Conservation (phyloP, 768 basidiomycete genomes). For the Panaeolus papilionaceus region DNA sequence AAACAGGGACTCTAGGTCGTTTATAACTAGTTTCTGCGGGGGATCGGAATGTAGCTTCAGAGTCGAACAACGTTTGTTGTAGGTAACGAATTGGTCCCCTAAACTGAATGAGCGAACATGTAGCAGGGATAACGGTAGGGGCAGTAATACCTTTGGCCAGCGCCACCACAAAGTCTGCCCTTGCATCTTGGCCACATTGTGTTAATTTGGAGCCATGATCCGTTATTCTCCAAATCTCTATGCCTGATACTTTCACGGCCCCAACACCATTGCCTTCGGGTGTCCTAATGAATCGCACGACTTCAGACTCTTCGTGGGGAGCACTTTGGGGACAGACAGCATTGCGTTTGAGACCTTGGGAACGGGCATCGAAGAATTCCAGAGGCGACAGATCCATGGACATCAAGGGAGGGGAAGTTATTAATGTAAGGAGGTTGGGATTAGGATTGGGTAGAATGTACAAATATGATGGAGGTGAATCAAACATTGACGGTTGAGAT, state of each 20-base stretch:
- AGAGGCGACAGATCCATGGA: conserved; percentile 63
- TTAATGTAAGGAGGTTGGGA: conserved; percentile 54
- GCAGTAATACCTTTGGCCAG: conserved; percentile 59
- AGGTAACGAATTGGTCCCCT: conserved; percentile 67
- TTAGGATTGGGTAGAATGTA: conserved; percentile 58
- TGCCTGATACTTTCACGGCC: conserved; percentile 61
- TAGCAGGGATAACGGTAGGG: conserved; percentile 7
- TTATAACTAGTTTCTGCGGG: conserved; percentile 48
- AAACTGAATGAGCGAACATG: conserved; percentile 16
- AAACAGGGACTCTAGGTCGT: conserved; percentile 65
- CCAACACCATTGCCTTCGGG: conserved; percentile 81
- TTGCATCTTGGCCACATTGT: conserved; percentile 56
- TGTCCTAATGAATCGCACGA: conserved; percentile 74
- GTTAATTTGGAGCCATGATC: conserved; percentile 54
- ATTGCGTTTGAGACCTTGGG: conserved; percentile 54
- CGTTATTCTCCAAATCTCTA: conserved; percentile 68
- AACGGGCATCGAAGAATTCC: conserved; percentile 66
- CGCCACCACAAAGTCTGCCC: conserved; percentile 73
- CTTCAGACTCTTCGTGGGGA: conserved; percentile 54
- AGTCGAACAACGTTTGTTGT: conserved; percentile 49
- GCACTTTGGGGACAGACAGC: conserved; percentile 46
- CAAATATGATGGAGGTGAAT: conserved; percentile 54
- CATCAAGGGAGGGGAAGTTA: conserved; percentile 71
- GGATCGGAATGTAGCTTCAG: conserved; percentile 63
- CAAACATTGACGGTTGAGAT: conserved; percentile 55